phyloP scores from a whole-genome alignment of 2,329 filamentous ascomycete genomes.

The Colletotrichum tropicale region DNA sequence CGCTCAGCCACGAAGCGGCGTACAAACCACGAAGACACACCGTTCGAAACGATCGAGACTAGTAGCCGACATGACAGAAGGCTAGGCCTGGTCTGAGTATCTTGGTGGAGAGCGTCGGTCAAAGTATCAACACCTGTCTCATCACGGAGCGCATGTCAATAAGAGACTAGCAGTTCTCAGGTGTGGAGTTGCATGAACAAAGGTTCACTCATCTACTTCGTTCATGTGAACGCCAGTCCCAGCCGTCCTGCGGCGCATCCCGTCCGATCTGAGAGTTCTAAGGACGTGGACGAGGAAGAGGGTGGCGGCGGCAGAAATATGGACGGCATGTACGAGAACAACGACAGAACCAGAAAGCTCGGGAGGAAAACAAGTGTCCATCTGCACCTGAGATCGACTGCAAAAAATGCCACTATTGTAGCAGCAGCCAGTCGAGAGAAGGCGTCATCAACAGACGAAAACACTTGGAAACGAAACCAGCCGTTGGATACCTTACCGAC shows the following conservation, averaged over 20 bases:
- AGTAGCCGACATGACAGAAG: neutral
- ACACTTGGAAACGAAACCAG: neutral
- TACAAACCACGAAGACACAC: neutral
- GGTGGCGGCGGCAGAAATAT: accelerated
- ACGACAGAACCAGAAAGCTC: neutral
- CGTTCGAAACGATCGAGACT: neutral
- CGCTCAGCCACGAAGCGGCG: neutral
- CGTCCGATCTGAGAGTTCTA: neutral
- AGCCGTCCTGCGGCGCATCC: neutral
- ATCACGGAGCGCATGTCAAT: neutral
- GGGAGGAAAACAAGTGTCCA: neutral
- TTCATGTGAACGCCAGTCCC: neutral
- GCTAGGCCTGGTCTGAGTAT: neutral
- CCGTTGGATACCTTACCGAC: neutral
- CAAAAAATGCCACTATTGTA: neutral
- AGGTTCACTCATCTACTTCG: neutral
- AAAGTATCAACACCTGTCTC: neutral
- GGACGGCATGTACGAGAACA: neutral
- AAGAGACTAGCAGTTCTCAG: neutral
- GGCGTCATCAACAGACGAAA: neutral
- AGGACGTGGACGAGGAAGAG: neutral
- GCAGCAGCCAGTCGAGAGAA: neutral
- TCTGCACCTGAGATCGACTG: neutral
- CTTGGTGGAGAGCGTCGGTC: neutral
- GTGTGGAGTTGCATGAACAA: neutral